These are phyloP conservation scores for Fusarium praegraminearum DNA, from an alignment of 2,329 filamentous ascomycete genomes.

Conservation along the genomic window DNA sequence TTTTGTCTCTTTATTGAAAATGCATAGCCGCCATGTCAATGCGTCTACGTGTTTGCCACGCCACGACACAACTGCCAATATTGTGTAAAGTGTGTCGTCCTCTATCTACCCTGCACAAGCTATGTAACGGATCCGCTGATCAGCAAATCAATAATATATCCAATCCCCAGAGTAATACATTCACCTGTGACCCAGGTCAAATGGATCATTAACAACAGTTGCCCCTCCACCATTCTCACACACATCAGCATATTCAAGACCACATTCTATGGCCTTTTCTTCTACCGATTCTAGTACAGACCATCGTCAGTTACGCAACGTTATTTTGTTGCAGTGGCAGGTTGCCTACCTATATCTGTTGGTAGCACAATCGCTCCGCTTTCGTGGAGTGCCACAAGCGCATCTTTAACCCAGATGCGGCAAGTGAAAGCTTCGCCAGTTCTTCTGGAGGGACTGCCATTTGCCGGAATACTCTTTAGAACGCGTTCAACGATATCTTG, in stretches of 20 bases:
- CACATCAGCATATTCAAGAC: rapidly evolving
- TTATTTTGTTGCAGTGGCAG: not conserved
- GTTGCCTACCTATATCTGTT: not conserved
- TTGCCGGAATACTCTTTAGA: not conserved
- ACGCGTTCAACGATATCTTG: not conserved
- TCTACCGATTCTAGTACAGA: not conserved
- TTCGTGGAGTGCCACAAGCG: not conserved
- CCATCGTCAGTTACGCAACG: not conserved
- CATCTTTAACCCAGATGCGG: not conserved
- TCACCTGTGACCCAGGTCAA: no score
- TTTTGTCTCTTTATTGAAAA: no score
- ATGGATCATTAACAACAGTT: not conserved
- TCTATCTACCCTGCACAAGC: no score
- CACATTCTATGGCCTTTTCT: not conserved
- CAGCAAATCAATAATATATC: no score
- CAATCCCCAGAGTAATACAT: no score
- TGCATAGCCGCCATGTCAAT: no score
- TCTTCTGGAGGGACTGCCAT: not conserved
- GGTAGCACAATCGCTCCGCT: not conserved
- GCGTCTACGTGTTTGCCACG: no score
- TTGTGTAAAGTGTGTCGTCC: no score
- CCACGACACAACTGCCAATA: no score
- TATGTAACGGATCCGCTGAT: no score
- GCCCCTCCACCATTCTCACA: not conserved
- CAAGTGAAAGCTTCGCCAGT: not conserved